These are phyloP conservation scores for Xylaria castorea DNA, from an alignment of 495 filamentous ascomycete species.

Conservation along the genomic window DNA sequence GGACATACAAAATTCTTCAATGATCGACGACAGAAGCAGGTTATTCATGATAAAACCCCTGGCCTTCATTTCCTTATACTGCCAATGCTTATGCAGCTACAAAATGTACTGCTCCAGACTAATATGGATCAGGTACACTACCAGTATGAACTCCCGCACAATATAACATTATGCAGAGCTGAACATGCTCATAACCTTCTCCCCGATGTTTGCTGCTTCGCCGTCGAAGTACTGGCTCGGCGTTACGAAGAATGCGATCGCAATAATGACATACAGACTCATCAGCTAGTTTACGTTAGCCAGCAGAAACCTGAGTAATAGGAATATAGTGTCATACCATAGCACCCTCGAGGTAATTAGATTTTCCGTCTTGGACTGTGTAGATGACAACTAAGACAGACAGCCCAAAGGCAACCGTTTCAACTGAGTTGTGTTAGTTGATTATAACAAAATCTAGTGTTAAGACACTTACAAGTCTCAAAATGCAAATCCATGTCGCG, in stretches of 20 bases:
- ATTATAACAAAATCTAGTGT: too few species aligned
- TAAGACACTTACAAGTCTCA: conserved; percentile 60
- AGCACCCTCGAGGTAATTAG: conserved; percentile 92
- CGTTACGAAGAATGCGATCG: conserved; percentile 87
- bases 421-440: conserved; percentile 58
- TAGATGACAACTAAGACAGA: conserved; percentile 90
- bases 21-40: conserved; percentile 2
- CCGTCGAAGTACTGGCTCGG: conserved; percentile 64
- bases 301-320: not conserved
- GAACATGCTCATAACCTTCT: conserved; percentile 13
- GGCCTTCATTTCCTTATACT: not conserved
- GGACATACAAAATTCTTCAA: conserved; percentile 27
- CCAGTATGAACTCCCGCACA: not conserved
- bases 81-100: not conserved
- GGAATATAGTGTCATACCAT: conserved; percentile 69
- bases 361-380: conserved; percentile 91
- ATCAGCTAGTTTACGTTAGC: conserved; percentile 48
- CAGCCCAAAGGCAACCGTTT: conserved; percentile 93
- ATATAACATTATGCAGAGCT: conserved; percentile 28
- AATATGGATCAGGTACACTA: not conserved
- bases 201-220: conserved; percentile 23
- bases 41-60: not conserved
- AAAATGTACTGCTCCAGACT: not conserved
- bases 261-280: conserved; percentile 79
- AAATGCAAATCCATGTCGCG: conserved; percentile 91